Evolutionary conservation across 148 eudicot genomes (phyloP), one percentile per base, ranked within the genome.

Genomic region (Chenopodium berlandieri): DNA sequence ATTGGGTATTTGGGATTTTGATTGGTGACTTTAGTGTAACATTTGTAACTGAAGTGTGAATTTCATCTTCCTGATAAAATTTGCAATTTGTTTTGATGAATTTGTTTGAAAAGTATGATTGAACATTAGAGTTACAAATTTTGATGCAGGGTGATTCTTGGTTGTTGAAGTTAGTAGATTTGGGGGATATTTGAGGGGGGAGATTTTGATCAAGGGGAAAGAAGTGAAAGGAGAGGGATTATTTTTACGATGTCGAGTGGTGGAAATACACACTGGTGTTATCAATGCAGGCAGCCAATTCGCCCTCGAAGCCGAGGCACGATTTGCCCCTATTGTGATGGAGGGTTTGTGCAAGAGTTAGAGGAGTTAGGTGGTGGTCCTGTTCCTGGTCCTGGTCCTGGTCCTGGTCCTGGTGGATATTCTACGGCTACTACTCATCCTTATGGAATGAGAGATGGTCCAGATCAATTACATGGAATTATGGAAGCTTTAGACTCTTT

Each of bases 191-290:
- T 78, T 73, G 31, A 44, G 30, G 46, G 8, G 79, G 4, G 47
- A 64, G 47, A 19, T 14, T 78, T 77, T 78, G 69, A 67, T 74
- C 72, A 27, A 68, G 22, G 65, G 60, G 34, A 78, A 60, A 56
- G 64, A 25, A 50, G 44, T 9, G 64, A 80, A 52, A 65, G 50
- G 30, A 32, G 25, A 14, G 71, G 44, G 9, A 50, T 31, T 2
- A 14, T 5, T 25, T 27, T 54, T 64, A 48, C 20, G 72, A 95
- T 95, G 98, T 92, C 97, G 37, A 87, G 88, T 77, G 86, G 82
- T 27, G 86, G 90, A 81, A 83, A 89, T 85, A 92, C 97, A 81
- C 99, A 95, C 85, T 95, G 97, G 95, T 95, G 99, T 79, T 85
- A 94, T 83, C 90, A 89, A 82, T 95, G 99, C 86, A 76, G 81